Percentiles rank a stretch among this genome's conserved stretches.
Evolutionary conservation across 768 basidiomycete genomes (phyloP).

Genomic region (Boletus sensibilis): DNA sequence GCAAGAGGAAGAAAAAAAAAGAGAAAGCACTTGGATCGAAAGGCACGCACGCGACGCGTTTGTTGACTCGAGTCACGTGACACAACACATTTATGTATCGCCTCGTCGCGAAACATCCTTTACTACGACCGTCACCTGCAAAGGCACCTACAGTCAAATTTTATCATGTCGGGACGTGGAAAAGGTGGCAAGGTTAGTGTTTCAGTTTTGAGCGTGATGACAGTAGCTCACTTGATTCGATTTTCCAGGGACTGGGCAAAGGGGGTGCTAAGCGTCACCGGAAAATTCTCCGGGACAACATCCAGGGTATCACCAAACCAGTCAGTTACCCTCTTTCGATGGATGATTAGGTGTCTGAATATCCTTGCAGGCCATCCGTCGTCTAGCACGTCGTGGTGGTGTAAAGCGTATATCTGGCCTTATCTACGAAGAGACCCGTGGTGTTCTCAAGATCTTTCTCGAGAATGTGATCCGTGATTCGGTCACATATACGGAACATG

Average conservation of each 20-base stretch:
- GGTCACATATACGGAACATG: conserved; percentile 91
- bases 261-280: conserved; percentile 82
- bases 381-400: conserved; percentile 85
- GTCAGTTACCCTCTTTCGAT: neutral
- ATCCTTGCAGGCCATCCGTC: conserved; percentile 48
- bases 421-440: conserved; percentile 87
- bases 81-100: neutral
- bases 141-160: conserved; percentile 4
- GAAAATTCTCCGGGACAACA: conserved; percentile 78
- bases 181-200: conserved; percentile 67
- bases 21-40: neutral
- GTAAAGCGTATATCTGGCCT: conserved; percentile 85
- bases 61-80: conserved; percentile 10
- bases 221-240: neutral
- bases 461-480: conserved; percentile 84
- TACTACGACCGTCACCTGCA: conserved; percentile 2
- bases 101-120: neutral
- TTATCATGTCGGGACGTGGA: conserved; percentile 76
- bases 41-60: neutral
- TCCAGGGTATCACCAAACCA: conserved; percentile 47
- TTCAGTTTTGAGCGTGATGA: neutral
- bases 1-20: neutral
- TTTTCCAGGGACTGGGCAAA: conserved; percentile 70
- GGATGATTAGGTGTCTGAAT: neutral
- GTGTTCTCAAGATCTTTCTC: conserved; percentile 86